Base-by-base conservation (phyloP, 768 basidiomycete species). In the Mycena crocata region DNA sequence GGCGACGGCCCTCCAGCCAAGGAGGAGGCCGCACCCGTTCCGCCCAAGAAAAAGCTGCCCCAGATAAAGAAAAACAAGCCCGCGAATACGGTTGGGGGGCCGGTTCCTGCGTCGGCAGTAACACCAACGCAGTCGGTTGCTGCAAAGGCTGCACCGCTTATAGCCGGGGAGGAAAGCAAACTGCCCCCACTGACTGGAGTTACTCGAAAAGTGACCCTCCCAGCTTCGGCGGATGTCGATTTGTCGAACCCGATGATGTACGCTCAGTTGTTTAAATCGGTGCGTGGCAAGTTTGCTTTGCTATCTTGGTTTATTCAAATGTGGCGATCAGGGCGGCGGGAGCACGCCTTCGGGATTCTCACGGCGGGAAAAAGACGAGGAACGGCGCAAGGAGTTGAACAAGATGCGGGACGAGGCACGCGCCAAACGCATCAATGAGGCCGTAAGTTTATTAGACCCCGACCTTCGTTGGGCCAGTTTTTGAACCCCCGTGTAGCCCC, bases 391-490 rank as follows among this genome's bases (percentile, higher is more conserved):
- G 69, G 90, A 93, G 62, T 71, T 93, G 71, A 83, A 89, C 72
- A 86, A 81, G 72, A 86, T 91, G 89, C 84, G 90, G 60, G 89
- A 93, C 40, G 92, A 92, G 40, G 89, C 89, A 21, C 83, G 84
- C 67, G 84, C 84, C 1, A 90, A 85, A 68, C 84, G 89, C 13
- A 78, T 78, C 23, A 77, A 81, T 44, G 90, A 91, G 69, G 82
- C 84, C 50, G 91, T 91, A 51, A 69, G 86, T 73, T 37, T 45
- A 24, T 28, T 24, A 15, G 14, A n/a, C 23, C 48, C 59, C 54
- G n/a, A n/a, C 31, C 44, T 34, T 55, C 42, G 6, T 46, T 24
- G 50, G 5, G 13, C 5, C 17, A 6, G 17, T 52, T 61, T 60
- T 64, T 35, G 57, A 64, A 30, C 30, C 21, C n/a, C 19, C n/a